Conservation (phyloP, 345 rosid species). For the Aegle marmelos region DNA sequence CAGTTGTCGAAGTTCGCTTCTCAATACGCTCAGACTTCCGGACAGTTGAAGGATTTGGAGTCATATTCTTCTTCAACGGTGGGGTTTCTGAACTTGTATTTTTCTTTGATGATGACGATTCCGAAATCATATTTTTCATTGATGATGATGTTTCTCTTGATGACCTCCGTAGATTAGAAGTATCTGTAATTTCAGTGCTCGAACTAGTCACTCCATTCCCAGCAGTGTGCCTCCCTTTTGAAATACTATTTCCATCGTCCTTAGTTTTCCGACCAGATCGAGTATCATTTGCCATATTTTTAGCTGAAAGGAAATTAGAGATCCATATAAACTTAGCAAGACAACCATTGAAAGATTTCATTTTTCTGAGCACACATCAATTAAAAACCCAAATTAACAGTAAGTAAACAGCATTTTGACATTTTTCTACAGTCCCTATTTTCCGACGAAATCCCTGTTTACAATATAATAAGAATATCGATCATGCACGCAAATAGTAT, state of each 20-base stretch:
- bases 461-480: background rate
- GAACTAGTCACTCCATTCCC: constrained; percentile 34
- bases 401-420: background rate
- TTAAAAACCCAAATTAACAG: constrained; percentile 10
- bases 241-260: constrained; percentile 30
- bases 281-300: constrained; percentile 39
- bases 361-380: background rate
- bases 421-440: background rate
- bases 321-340: background rate
- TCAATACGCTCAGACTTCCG: constrained; percentile 60
- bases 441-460: background rate
- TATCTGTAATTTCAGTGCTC: constrained; percentile 18
- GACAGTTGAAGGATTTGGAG: constrained; percentile 31
- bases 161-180: constrained; percentile 53
- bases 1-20: constrained; percentile 36
- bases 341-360: background rate
- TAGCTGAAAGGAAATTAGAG: constrained; percentile 2
- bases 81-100: constrained; percentile 19
- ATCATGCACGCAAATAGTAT: background rate
- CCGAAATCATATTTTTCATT: constrained; percentile 25
- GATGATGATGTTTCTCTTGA: constrained; percentile 33
- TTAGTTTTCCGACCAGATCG: constrained; percentile 30
- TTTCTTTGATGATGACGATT: constrained; percentile 22
- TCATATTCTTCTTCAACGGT: constrained; percentile 21
- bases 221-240: constrained; percentile 31